Evolutionary conservation across 2,329 filamentous ascomycete species (phyloP).

Genomic region (Rutstroemia sp.): DNA sequence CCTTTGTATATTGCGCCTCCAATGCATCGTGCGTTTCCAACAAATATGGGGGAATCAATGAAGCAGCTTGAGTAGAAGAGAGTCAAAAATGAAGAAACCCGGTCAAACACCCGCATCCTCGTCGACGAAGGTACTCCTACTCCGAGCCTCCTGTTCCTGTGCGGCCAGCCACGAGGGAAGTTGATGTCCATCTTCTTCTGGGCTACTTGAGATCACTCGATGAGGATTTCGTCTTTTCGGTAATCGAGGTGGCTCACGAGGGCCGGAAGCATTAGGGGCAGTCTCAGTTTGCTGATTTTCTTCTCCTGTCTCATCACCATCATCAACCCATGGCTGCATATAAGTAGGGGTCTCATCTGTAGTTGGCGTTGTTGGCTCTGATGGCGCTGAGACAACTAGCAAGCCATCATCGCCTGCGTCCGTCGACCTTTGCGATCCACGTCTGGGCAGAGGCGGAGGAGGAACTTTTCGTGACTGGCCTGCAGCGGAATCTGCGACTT

Average conservation of each 20-base stretch:
- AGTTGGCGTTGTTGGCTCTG: conserved; percentile 47
- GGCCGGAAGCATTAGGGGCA: neutral
- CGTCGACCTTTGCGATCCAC: conserved; percentile 11
- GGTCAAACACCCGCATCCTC: conserved; percentile 23
- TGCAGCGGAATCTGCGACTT: conserved; percentile 20
- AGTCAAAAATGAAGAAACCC: neutral
- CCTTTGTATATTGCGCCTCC: too few relatives aligned
- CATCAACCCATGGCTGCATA: conserved; percentile 32
- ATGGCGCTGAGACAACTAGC: conserved; percentile 60
- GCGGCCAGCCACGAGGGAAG: conserved; percentile 29
- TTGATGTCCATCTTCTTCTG: conserved; percentile 28
- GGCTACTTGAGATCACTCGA: conserved; percentile 23
- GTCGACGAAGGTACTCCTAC: conserved; percentile 28
- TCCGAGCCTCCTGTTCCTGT: conserved; percentile 30
- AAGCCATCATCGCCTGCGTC: conserved; percentile 41
- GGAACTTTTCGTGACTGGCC: conserved; percentile 21
- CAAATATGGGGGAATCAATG: neutral
- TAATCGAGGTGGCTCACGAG: conserved; percentile 14
- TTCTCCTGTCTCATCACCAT: conserved; percentile 26
- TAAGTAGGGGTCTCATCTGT: conserved; percentile 31
- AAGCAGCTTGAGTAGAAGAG: neutral
- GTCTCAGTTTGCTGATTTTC: neutral
- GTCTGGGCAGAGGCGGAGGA: conserved; percentile 41
- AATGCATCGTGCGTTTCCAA: neutral
- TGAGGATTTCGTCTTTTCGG: conserved; percentile 21